phyloP scores from a whole-genome alignment of 2,329 filamentous ascomycete species.

The Neonectria punicea region DNA sequence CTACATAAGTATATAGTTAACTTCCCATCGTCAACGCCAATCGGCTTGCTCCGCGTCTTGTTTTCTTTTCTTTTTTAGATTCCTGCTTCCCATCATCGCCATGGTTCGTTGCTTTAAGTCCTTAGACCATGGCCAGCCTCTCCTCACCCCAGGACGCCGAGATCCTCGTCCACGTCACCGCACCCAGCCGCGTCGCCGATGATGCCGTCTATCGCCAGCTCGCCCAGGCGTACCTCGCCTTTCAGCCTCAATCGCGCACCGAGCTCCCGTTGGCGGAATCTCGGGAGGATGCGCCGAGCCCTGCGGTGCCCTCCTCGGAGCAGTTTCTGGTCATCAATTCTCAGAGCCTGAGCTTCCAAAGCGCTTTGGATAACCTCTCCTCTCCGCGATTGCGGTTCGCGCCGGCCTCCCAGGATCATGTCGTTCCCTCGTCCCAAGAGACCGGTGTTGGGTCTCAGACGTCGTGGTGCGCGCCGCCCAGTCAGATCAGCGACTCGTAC shows the following conservation, averaged over 20 bases:
- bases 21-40: not conserved
- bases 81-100: conserved; percentile 21
- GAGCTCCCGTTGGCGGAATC: conserved; percentile 16
- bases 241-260: conserved; percentile 47
- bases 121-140: conserved; percentile 40
- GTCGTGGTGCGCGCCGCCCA: conserved; percentile 58
- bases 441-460: conserved; percentile 36
- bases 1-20: not conserved
- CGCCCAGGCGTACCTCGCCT: conserved; percentile 62
- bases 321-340: conserved; percentile 46
- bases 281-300: not conserved
- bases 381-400: conserved; percentile 43
- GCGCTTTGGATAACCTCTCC: conserved; percentile 57
- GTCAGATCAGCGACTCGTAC: conserved; percentile 66
- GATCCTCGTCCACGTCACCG: conserved; percentile 66
- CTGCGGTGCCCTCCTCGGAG: conserved; percentile 27
- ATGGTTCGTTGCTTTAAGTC: conserved; percentile 35
- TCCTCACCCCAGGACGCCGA: conserved; percentile 52
- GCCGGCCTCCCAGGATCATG: not conserved
- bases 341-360: conserved; percentile 56
- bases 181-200: conserved; percentile 59
- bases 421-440: conserved; percentile 21
- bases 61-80: not conserved
- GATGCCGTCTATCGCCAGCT: conserved; percentile 62
- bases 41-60: not conserved